Base-by-base conservation (phyloP, 192 early-diverging fungal genomes). In the Martensiomyces pterosporus region DNA sequence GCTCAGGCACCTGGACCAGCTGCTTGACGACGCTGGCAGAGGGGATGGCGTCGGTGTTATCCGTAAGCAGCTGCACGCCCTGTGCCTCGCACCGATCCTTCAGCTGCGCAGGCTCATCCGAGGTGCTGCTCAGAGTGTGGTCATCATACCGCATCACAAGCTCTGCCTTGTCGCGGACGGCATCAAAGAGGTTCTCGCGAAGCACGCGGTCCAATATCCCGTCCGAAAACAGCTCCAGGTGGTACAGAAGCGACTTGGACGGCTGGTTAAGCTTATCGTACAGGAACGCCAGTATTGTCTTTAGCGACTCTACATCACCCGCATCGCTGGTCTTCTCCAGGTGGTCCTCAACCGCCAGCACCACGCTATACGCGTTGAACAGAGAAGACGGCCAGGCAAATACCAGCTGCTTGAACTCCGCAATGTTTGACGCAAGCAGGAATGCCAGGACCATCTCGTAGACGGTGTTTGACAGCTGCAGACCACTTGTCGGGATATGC, bases 381-480 rank as follows among this genome's bases (percentile, higher is more conserved):
- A 97, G 63, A 4, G 64, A 49, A 3, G 84, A 49, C 9, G 93
- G 92, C 92, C 94, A 99, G 7, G 60, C 66, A 37, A 80, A 66
- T 24, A 99, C 76, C 5, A 85, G 81, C 0, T 74, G 67, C 37
- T 75, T 53, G 47, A 89, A 80, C 39, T 60, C 44, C 1, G 29
- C 24, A 10, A 62, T 39, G 13, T 73, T 58, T 2, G 60, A 43
- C 0, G 67, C 60, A 60, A 84, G 46, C 42, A 75, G 25, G 24
- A 63, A 52, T 0, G 79, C 84, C 33, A 99, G 64, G 2, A 95
- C 83, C 57, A 97, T 83, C 57, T 97, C 92, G 52, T 99, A 98
- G 2, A 90, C 78, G 0, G 86, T 83, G 39, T 69, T 80, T 15
- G 81, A 80, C 16, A 99, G 74, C 46, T 79, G 82, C n/a, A 89